These are phyloP conservation scores for Mycena vulgaris DNA, from an alignment of 768 basidiomycete species.

Conservation along the genomic window DNA sequence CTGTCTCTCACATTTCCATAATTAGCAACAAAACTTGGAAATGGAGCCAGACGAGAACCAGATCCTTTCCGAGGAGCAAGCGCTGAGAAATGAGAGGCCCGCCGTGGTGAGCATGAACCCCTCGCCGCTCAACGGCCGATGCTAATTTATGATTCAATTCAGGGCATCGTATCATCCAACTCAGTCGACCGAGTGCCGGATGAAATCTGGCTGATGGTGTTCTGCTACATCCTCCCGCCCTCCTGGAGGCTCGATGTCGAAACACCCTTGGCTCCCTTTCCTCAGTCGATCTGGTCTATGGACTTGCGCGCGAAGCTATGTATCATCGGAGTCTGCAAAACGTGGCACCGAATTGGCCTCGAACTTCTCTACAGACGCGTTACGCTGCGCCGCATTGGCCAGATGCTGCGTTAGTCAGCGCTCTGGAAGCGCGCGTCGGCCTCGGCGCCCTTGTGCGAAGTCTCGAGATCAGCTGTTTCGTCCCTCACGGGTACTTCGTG, in stretches of 20 bases:
- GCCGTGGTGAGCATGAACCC: no score
- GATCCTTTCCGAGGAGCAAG: background rate
- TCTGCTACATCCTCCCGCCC: conserved; percentile 43
- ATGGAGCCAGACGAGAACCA: no score
- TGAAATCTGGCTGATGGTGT: conserved; percentile 45
- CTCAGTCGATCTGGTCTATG: no score
- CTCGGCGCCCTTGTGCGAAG: no score
- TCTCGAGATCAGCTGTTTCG: no score
- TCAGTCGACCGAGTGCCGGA: conserved; percentile 27
- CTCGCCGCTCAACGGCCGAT: background rate
- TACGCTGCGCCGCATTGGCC: conserved; percentile 36
- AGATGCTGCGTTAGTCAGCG: no score
- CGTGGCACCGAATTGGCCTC: conserved; percentile 43
- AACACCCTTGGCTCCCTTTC: conserved; percentile 41
- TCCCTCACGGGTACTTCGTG: no score
- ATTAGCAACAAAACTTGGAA: no score
- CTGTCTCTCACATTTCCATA: no score
- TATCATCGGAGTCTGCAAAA: conserved; percentile 43
- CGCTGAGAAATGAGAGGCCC: no score
- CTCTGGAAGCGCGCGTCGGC: no score
- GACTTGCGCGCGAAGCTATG: conserved; percentile 41
- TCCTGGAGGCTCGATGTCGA: conserved; percentile 28
- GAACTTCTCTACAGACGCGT: conserved; percentile 45
- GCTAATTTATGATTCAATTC: background rate
- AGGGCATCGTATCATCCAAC: background rate